Evolutionary conservation across 805 yeast genomes (phyloP), one percentile per base, ranked within the genome.

Genomic region (Saccharomycopsis fibuligera): DNA sequence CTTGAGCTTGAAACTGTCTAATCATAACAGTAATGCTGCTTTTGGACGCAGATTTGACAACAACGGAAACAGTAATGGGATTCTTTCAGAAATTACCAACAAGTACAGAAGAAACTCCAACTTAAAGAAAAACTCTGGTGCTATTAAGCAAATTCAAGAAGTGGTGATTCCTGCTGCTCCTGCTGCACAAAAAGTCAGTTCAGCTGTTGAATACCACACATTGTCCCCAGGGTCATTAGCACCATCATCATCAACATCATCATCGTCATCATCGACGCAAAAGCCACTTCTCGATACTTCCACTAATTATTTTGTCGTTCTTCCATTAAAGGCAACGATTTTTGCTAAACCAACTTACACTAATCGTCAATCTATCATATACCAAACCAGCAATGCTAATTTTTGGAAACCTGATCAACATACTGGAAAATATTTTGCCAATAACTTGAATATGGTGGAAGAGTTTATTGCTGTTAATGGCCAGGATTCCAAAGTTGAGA

Each of bases 41-140:
- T 12, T 8, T 29, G 12, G 12, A 29, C 8, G 12, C 12, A n/a
- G n/a, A n/a, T n/a, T n/a, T n/a, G n/a, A n/a, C n/a, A n/a, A n/a
- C n/a, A n/a, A n/a, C n/a, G n/a, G n/a, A n/a, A n/a, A n/a, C n/a
- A n/a, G n/a, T n/a, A n/a, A n/a, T n/a, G n/a, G n/a, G n/a, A 35
- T 46, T 25, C 44, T 48, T 8, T 42, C 47, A 8, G 51, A 48
- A 5, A 38, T 48, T 31, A 48, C 51, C 44, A 48, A 48, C 27
- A 45, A 22, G 10, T 45, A 45, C 19, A 16, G 12, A 36, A 45
- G 22, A 23, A 33, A 19, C n/a, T n/a, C n/a, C 29, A 35, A 25
- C 19, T 9, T 19, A 16, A 30, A 21, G 10, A 42, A 24, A 27
- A 42, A 42, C n/a, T 30, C 39, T 10, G 10, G 39, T 16, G 9